Evolutionary conservation across 257 asterid genomes (phyloP), one percentile per base, ranked within the genome.

Genomic region (Nicotiana sylvestris): DNA sequence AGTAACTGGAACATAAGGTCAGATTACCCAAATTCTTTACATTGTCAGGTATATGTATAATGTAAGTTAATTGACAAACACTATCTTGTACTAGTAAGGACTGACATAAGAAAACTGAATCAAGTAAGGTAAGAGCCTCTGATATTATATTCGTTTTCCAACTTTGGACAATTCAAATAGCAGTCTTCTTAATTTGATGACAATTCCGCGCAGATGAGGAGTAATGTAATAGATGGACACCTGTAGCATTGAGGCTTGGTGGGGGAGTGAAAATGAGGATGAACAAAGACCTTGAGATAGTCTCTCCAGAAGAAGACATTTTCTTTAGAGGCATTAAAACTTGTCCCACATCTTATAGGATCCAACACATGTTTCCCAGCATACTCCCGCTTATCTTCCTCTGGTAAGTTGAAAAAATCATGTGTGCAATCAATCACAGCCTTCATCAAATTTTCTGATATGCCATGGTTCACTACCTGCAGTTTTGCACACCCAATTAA

Each of bases 391-490:
- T 87, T 90, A 69, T 86, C 91, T 6, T 78, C 86, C 39, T 85
- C 88, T 0, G 87, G 81, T 77, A 90, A 60, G 17, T 32, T 51
- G 77, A 87, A 85, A 56, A 86, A 90, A 18, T 89, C 92, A 46
- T 11, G 21, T 25, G 77, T 29, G 16, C 76, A 68, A 1, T 82
- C 51, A 13, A 87, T 81, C 21, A 78, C 21, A 13, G 83, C 82
- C 46, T 57, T 76, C 79, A 87, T 80, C 81, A 87, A 27, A 0
- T 6, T 80, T 70, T 89, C 90, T 1, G 86, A 74, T 27, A 90
- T 83, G 61, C 91, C 92, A 53, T 90, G 93, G 78, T 90, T 89
- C 80, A 85, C 86, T 21, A 90, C 84, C 91, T 90, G 87, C 87
- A 39, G 49, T 81, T 16, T 46, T 43, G 62, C 46, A 29, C 49